Evolutionary conservation across 371 early-diverging fungal species (phyloP), one percentile per base, ranked within the genome.

Genomic region (Haplosporangium sp.): DNA sequence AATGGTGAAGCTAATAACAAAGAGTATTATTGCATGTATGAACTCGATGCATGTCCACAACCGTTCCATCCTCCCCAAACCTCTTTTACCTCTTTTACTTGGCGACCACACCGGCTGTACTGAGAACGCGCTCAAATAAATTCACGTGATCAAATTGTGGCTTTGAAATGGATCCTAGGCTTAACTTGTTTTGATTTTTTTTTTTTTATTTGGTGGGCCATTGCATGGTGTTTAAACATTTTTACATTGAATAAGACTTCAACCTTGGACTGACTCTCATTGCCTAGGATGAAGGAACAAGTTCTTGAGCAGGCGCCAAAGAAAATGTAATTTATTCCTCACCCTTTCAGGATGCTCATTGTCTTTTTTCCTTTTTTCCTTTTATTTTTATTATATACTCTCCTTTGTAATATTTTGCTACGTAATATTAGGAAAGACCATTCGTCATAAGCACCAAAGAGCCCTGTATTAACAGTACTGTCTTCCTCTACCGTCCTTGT

Each of bases 281-380:
- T 55, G 64, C 70, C 50, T 59, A 85, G 50, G 67, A 94, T 94
- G 94, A 94, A 94, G 86, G 94, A 94, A 71, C 93, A 91, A 81
- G 93, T 93, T 55, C 84, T 88, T 61, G 92, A 91, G 65, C 91
- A 91, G 69, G 94, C 92, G 50, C 92, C 93, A 20, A 93, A 93
- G 85, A 91, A 91, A 86, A 92, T 94, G 94, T 92, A 92, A 84
- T 84, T 62, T 6, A 15, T 15, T 38, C 13, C 20, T 37, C 57
- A 19, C 20, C 4, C 10, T 6, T 34, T 9, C 2, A 8, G 35
- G 34, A 9, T 20, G 8, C 4, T 10, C 35, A 35, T 17, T 20
- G 52, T 52, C 20, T 6, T 52, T 15, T 52, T 52, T 15, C 20
- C 17, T 52, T 27, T 34, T 10, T 10, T 50, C n/a, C n/a, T n/a